Evolutionary conservation across 331 rosid species (phyloP).

Genomic region (Erythrophleum ivorense): DNA sequence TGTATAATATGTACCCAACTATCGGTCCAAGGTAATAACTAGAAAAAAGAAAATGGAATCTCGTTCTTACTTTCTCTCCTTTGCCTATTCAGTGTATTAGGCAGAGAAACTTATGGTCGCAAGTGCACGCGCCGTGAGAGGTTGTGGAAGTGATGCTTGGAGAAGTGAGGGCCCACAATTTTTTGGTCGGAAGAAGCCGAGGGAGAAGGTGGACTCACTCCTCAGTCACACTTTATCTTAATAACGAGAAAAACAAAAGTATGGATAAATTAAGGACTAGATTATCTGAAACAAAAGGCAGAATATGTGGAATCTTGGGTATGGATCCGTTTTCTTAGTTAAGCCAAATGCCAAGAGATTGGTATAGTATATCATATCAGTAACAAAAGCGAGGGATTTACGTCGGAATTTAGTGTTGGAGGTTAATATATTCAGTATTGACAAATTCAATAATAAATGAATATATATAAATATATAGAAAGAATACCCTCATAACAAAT

Average conservation of each 20-base stretch:
- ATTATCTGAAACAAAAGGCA: not conserved
- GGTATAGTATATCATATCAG: too few relatives aligned
- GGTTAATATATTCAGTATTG: too few relatives aligned
- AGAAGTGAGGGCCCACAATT: slow-evolving; percentile 49
- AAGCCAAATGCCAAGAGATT: not conserved
- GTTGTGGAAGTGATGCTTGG: not conserved
- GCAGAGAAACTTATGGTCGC: not conserved
- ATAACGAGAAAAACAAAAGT: slow-evolving; percentile 1
- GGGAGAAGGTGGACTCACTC: slow-evolving; percentile 9
- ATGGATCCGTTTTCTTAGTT: not conserved
- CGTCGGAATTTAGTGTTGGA: too few relatives aligned
- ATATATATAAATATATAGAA: too few relatives aligned
- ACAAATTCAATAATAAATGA: too few relatives aligned
- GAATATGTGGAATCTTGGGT: not conserved
- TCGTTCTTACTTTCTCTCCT: not conserved
- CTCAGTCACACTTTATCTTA: not conserved
- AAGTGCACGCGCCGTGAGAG: slow-evolving; percentile 37
- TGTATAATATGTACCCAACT: not conserved
- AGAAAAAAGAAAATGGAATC: not conserved
- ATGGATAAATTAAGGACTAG: not conserved
- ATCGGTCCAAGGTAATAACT: not conserved
- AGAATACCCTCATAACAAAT: too few relatives aligned
- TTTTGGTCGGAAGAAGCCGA: slow-evolving; percentile 51
- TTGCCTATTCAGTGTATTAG: not conserved
- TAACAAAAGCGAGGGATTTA: too few relatives aligned